Evolutionary conservation across 768 basidiomycete species (phyloP), one percentile per base, ranked within the genome.

Genomic region (Phaeotremella skinneri): DNA sequence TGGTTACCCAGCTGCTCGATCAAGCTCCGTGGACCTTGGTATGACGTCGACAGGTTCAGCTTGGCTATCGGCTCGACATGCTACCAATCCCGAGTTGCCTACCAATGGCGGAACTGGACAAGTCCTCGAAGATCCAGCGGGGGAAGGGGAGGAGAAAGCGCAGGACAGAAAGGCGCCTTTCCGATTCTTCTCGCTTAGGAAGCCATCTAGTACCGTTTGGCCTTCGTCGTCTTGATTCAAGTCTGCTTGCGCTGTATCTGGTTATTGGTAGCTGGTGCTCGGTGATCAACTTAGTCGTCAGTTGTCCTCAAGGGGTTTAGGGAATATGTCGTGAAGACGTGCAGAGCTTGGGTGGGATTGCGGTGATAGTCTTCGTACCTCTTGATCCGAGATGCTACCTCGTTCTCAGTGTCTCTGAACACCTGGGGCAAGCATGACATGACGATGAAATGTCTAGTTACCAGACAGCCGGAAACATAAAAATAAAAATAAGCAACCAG

Each of bases 111-210:
- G 7, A 7, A 45, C 13, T 34, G 59, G 55, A 6, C 6, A 29
- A 16, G 7, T 29, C 21, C 5, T 37, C 29, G 25, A 56, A 41
- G 55, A 59, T 56, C 29, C 29, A 11, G 52, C n/a, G 7, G 17
- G 25, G 11, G 52, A 50, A 50, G 26, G 4, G 9, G 49, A 50
- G 26, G 49, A 50, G 26, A 32, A 27, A 16, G 14, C 49, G 14
- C 27, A 50, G 17, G 49, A 32, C 23, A 21, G 25, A 16, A 32
- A 50, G 17, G 31, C 31, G 30, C 51, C 59, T 42, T 61, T 64
- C 34, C 39, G 58, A 27, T 61, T 64, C 42, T 60, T 60, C 58
- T 61, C 59, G 21, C 52, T 64, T 26, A 42, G 58, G n/a, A 56
- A 58, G 42, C 49, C 54, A 42, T 26, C 56, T 41, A 26, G 55